A percentile compares a stretch with the other conserved stretches of the same genome.
These are phyloP conservation scores for Angophora floribunda DNA, from an alignment of 345 rosid genomes.

Conservation along the genomic window DNA sequence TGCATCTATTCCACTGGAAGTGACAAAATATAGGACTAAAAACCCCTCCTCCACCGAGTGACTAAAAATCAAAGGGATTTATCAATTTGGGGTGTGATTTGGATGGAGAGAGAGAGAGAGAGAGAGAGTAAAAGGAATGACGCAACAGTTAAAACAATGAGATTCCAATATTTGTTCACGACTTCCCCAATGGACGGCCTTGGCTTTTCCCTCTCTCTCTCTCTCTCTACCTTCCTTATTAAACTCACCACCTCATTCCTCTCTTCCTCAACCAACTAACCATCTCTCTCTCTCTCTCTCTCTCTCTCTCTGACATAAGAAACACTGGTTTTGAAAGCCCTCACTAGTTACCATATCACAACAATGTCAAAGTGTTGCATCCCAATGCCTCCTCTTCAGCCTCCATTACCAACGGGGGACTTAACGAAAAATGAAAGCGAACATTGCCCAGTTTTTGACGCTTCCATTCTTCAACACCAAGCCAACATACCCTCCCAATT, in stretches of 20 bases:
- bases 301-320: not conserved
- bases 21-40: not conserved
- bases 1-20: not conserved
- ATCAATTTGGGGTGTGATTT: not conserved
- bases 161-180: conserved; percentile 6
- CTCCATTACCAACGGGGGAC: not conserved
- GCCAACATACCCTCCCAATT: conserved; percentile 58
- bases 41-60: not conserved
- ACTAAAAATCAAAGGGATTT: not conserved
- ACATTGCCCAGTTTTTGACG: conserved; percentile 37
- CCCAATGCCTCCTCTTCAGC: not conserved
- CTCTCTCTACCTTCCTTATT: not conserved
- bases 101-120: not conserved
- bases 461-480: conserved; percentile 27
- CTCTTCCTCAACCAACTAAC: not conserved
- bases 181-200: conserved; percentile 5
- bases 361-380: not conserved
- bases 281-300: not conserved
- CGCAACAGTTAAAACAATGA: conserved; percentile 1
- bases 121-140: not conserved
- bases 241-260: not conserved
- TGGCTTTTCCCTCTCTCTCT: conserved; percentile 3
- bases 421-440: not conserved
- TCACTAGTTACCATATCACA: not conserved
- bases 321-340: not conserved